phyloP scores from a whole-genome alignment of 2,329 filamentous ascomycete genomes.

The Aspergillus sp. region DNA sequence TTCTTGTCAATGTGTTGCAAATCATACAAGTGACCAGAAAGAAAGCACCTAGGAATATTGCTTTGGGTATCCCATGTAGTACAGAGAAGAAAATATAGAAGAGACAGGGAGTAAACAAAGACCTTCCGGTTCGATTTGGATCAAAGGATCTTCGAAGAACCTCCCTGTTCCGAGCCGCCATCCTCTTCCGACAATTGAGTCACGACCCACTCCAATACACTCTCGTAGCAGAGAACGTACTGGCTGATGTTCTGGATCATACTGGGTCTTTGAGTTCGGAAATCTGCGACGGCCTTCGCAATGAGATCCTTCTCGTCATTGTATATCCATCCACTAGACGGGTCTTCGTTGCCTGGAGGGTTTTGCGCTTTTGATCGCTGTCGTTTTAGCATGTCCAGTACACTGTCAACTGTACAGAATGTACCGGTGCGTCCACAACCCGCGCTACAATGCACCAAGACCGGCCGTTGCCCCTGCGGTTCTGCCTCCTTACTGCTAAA shows the following conservation, averaged over 20 bases:
- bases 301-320: constrained; percentile 70
- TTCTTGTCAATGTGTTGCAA: no score
- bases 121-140: neutral
- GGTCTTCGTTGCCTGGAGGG: constrained; percentile 9
- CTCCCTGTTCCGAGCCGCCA: neutral
- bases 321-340: constrained; percentile 54
- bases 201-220: constrained; percentile 76
- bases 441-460: constrained; percentile 91
- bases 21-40: constrained; percentile 2
- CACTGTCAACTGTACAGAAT: constrained; percentile 92
- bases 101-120: neutral
- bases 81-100: neutral
- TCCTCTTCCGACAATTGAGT: constrained; percentile 13
- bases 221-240: constrained; percentile 95
- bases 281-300: constrained; percentile 80
- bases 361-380: constrained; percentile 46
- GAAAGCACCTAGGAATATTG: neutral
- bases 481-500: constrained; percentile 48
- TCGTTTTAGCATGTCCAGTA: constrained; percentile 93
- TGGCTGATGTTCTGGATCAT: constrained; percentile 95
- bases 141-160: neutral
- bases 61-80: neutral
- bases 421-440: constrained; percentile 93
- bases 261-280: constrained; percentile 76
- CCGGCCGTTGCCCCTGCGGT: constrained; percentile 50